Percentiles rank a stretch among this genome's conserved stretches.
These are phyloP conservation scores for Fusarium sp. DNA, from an alignment of 2,329 filamentous ascomycete species.

Conservation along the genomic window DNA sequence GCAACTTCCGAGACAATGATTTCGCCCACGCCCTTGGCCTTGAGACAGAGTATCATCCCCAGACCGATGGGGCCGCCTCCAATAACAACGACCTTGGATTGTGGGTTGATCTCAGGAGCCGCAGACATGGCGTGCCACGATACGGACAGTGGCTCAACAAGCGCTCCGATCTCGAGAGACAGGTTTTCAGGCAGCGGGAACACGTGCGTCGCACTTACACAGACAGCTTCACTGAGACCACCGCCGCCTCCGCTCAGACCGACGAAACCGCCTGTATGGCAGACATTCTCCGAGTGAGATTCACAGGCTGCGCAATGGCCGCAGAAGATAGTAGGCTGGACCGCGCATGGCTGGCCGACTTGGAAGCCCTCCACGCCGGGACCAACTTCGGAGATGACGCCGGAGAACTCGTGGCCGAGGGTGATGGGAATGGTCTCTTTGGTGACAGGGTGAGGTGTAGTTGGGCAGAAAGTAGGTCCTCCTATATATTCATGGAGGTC, in stretches of 20 bases:
- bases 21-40: conserved; percentile 59
- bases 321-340: conserved; percentile 70
- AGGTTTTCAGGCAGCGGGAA: conserved; percentile 63
- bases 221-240: conserved; percentile 65
- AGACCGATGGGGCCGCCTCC: conserved; percentile 63
- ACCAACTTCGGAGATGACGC: conserved; percentile 69
- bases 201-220: conserved; percentile 60
- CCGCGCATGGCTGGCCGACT: conserved; percentile 66
- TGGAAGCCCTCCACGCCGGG: conserved; percentile 58
- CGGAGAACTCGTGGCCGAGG: conserved; percentile 74
- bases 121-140: conserved; percentile 59
- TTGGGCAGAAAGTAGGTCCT: conserved; percentile 51
- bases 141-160: conserved; percentile 64
- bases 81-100: conserved; percentile 60
- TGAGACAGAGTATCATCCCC: conserved; percentile 59
- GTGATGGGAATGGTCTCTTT: conserved; percentile 67
- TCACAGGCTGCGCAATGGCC: conserved; percentile 65
- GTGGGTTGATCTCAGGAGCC: conserved; percentile 52
- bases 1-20: conserved; percentile 61
- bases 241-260: conserved; percentile 59
- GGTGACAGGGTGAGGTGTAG: conserved; percentile 69
- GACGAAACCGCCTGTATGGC: conserved; percentile 56
- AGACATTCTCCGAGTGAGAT: conserved; percentile 66
- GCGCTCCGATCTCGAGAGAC: conserved; percentile 61
- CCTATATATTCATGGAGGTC: conserved; percentile 49